Base-by-base conservation (phyloP, 192 early-diverging fungal species). In the Mortierella antarctica region DNA sequence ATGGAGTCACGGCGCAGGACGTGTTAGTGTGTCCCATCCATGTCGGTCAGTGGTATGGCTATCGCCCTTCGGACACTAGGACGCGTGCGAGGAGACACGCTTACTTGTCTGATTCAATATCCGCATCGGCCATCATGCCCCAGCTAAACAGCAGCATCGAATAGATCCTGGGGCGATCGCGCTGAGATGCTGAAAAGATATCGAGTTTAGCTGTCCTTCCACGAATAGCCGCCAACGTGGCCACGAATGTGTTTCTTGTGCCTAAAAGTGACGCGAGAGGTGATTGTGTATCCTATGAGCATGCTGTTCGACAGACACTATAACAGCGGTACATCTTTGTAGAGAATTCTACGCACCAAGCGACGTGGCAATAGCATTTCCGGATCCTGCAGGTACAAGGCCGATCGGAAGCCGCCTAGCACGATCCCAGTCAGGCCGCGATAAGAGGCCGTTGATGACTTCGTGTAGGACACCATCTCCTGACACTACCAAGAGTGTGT, bases 81-180 rank as follows among this genome's bases (percentile, higher is more conserved):
- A 31, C 3, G 31, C 31, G 31, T 31, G 31, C 31, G 31, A 31
- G 31, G 31, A 31, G 31, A 31, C 14, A 18, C 7, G 60, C 70
- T 4, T 80, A 72, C 70, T 74, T 85, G 70, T 90, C 89, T 3
- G 88, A 89, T 64, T 90, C 89, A 44, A 90, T 89, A 45, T 90
- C 89, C 6, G 89, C 77, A 59, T 90, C 89, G 8, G 86, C 86
- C 48, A 87, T 71, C 73, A 89, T 73, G 1, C 88, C 89, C 89
- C 88, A 90, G 41, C 84, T 85, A 72, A 88, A 77, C 6, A 86
- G 78, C 44, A 90, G 67, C 71, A 88, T 86, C 40, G 88, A 84
- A 52, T 89, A 85, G 21, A 86, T 80, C 15, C 71, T 80, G n/a
- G 60, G 68, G 10, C 86, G 85, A 1, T 71, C 71, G 1, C 70